Base-by-base conservation (phyloP, 805 yeast species). In the Cyberlindnera mrakii region DNA sequence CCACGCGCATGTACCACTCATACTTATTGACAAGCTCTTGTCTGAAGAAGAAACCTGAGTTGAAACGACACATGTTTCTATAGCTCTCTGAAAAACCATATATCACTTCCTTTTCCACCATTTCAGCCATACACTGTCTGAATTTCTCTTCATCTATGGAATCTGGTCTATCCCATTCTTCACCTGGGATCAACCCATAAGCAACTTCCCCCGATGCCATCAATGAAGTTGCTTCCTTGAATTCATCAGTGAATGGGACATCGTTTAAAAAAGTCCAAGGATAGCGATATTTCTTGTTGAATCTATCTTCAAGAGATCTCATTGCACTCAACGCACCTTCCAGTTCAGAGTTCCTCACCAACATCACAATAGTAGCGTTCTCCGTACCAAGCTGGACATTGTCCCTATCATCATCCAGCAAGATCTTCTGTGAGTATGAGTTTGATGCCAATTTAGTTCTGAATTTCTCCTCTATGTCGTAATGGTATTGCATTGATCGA, bases 11-110 rank as follows among this genome's bases (percentile, higher is more conserved):
- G 66, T 91, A 91, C 72, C 82, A 93, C 48, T 88, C 91, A 66
- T 85, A 93, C 30, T 82, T 71, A 36, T 68, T 62, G 53, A 90
- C 65, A 36, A 88, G 59, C 44, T 79, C 78, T 57, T 89, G 95
- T 58, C 85, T 77, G 68, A 78, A 91, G 66, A 93, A 93, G 60
- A 73, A 85, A 0, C 98, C 97, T 3, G 95, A 83, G 59, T 93
- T 91, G 68, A 84, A 91, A 32, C 96, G 75, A 63, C 98, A 93
- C 98, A 93, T 93, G 63, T 91, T 90, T 59, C 97, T 76, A 57
- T 85, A 85, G 1, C 87, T 78, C 50, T 67, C 61, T 1, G 85
- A 77, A 27, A 66, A 74, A 1, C 88, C 91, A 58, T 85, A 85
- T 1, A 83, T 63, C 7, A 85, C 76, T 3, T 72, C 69, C 10